phyloP scores from a whole-genome alignment of 1,284 basidiomycete species.

The Cutaneotrichosporon cyanovorans region DNA sequence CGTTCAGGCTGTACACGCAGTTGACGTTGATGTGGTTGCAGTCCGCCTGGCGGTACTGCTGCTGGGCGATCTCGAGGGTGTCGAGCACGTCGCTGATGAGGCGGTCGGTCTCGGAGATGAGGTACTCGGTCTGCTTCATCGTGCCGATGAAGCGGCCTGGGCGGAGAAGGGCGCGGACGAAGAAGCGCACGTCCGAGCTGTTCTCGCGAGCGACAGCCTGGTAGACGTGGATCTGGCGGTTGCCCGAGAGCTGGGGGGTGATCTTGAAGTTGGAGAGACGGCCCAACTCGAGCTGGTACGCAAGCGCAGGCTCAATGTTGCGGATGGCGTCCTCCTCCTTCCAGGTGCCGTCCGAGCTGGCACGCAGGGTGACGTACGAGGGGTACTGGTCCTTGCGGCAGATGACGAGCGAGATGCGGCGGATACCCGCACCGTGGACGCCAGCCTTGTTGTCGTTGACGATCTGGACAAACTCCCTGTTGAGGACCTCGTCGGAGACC shows the following conservation, averaged over 20 bases:
- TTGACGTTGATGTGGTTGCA: constrained; percentile 97
- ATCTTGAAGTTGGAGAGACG: constrained; percentile 96
- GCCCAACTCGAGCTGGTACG: constrained; percentile 95
- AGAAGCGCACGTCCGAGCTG: constrained; percentile 94
- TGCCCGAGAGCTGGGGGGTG: constrained; percentile 84
- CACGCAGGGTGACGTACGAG: constrained; percentile 84
- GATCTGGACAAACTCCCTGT: constrained; percentile 63
- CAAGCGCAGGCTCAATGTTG: constrained; percentile 96
- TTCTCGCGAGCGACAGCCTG: constrained; percentile 93
- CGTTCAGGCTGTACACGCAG: constrained; percentile 92
- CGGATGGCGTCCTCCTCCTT: constrained; percentile 92
- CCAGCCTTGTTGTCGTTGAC: constrained; percentile 63
- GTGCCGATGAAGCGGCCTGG: constrained; percentile 85
- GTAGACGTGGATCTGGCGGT: constrained; percentile 94
- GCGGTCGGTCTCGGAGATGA: constrained; percentile 95
- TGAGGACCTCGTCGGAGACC: constrained; percentile 69
- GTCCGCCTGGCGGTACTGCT: constrained; percentile 79
- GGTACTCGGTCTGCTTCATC: constrained; percentile 91
- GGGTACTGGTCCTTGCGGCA: constrained; percentile 90
- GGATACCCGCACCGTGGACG: constrained; percentile 69
- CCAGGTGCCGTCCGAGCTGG: constrained; percentile 62
- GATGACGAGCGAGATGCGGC: constrained; percentile 85
- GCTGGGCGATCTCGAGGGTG: constrained; percentile 83
- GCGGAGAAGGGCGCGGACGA: constrained; percentile 91
- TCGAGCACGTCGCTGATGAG: constrained; percentile 91